Base-by-base conservation (phyloP, 257 asterid species). In the Pogostemon cablin region DNA sequence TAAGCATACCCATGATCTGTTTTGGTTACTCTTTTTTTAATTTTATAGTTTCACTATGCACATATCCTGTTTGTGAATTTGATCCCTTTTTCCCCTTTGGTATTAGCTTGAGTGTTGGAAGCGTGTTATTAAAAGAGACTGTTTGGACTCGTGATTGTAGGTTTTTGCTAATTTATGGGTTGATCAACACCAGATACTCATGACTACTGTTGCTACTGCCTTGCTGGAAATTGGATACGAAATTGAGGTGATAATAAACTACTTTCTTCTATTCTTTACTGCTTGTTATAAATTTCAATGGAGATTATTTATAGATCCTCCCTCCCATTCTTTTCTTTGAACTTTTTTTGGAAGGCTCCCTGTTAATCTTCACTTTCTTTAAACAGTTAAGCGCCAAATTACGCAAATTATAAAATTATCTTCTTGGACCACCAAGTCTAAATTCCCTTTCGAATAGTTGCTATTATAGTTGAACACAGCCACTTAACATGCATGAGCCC, bases 101-200 rank as follows among this genome's bases (percentile, higher is more conserved):
- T 49, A 54, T 75, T 50, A 7, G 75, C 50, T 73, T 64, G 54
- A 69, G 59, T 56, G 70, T 39, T 49, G 49, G 56, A 62, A 67
- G 44, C 9, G 62, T 65, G 44, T 58, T 71, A 46, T 66, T 70
- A 10, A 75, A 56, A 79, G 46, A 9, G 68, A 72, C 37, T 48
- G 62, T 44, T 68, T 78, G 71, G 53, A 12, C 57, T 38, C 53
- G 72, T 44, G 58, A 67, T 46, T 76, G 82, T 72, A 95, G 99
- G 91, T 91, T 37, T 95, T 95, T 79, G 86, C 93, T 62, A 92
- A 86, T 87, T 79, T 91, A 69, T 74, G 78, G 79, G 88, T 90
- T 73, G 96, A 90, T 86, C 82, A 90, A 25, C 85, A 88, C 77
- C 98, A 95, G 78, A 83, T 95, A 78, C 83, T 86, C 71, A 95